Evolutionary conservation across 768 basidiomycete genomes (phyloP), one percentile per base, ranked within the genome.

Genomic region (Kwoniella pini): DNA sequence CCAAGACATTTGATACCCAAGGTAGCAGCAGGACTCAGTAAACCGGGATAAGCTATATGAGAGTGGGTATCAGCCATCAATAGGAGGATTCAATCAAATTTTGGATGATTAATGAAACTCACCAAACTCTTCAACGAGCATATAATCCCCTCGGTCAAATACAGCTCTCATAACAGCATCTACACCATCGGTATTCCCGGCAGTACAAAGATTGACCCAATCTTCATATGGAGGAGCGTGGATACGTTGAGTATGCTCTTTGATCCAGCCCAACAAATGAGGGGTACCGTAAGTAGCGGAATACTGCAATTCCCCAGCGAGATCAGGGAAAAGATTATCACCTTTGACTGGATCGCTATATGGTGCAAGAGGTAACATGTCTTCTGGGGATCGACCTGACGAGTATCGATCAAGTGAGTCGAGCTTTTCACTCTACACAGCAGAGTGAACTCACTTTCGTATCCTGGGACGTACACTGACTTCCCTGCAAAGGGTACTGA

Each of bases 121-220:
- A 88, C 85, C 73, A 88, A 93, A 91, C 70, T 89, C 88, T 62
- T 81, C 80, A 12, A 77, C 71, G 1, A 81, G 57, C 13, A 79
- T 54, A 31, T 70, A 66, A 39, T 81, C 80, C 19, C 70, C 72
- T 33, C 58, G 44, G 31, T 71, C 51, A n/a, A 67, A 61, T 13
- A 54, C 42, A 10, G 69, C 48, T 31, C 69, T 45, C 43, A 70
- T 21, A 2, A 74, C 55, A 17, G 54, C 69, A 43, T 74, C 72
- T 21, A 61, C 56, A 31, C 84, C 87, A 69, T 88, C 88, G 0
- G 88, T 90, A 70, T 88, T 89, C 13, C 88, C 88, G 17, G 82
- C 81, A 57, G 87, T 83, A 0, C 85, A 69, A 21, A 88, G 71
- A 4, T 81, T 82, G 1, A 78, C 70, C 69, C 80, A 88, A 67